Percentiles rank a stretch among this genome's conserved stretches.
These are phyloP conservation scores for Dactylellina haptotyla DNA, from an alignment of 2,329 filamentous ascomycete species.

Conservation along the genomic window DNA sequence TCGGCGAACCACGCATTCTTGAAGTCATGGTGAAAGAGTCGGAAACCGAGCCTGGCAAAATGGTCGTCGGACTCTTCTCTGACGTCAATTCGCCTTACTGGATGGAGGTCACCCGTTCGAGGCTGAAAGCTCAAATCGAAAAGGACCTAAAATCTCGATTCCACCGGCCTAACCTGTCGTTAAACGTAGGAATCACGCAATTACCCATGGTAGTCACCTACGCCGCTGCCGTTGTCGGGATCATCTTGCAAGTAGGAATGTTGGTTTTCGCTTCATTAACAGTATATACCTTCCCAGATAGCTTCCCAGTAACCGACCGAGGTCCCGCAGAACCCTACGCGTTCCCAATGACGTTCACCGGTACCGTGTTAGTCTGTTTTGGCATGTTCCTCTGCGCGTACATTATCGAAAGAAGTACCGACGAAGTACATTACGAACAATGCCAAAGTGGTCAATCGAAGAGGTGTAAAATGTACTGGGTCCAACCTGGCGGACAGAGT, in stretches of 20 bases:
- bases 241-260: conserved; percentile 25
- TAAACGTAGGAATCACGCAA: conserved; percentile 44
- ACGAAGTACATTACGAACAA: conserved; percentile 48
- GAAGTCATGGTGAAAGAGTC: conserved; percentile 37
- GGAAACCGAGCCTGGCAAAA: neutral
- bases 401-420: conserved; percentile 60
- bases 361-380: conserved; percentile 58
- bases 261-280: conserved; percentile 26
- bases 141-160: conserved; percentile 32
- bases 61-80: conserved; percentile 18
- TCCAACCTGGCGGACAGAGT: conserved; percentile 28
- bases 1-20: conserved; percentile 27
- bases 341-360: conserved; percentile 57
- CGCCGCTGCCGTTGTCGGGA: conserved; percentile 24
- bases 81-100: conserved; percentile 28
- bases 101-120: conserved; percentile 19
- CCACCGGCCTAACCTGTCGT: conserved; percentile 50
- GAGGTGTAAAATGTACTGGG: conserved; percentile 39
- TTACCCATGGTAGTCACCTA: conserved; percentile 26
- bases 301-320: neutral
- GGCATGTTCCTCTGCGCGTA: conserved; percentile 60
- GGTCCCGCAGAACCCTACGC: conserved; percentile 55
- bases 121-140: neutral
- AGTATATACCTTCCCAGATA: conserved; percentile 7
- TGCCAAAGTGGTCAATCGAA: neutral